Evolutionary conservation across 1,284 basidiomycete genomes (phyloP).

Genomic region (Puccinia horiana): DNA sequence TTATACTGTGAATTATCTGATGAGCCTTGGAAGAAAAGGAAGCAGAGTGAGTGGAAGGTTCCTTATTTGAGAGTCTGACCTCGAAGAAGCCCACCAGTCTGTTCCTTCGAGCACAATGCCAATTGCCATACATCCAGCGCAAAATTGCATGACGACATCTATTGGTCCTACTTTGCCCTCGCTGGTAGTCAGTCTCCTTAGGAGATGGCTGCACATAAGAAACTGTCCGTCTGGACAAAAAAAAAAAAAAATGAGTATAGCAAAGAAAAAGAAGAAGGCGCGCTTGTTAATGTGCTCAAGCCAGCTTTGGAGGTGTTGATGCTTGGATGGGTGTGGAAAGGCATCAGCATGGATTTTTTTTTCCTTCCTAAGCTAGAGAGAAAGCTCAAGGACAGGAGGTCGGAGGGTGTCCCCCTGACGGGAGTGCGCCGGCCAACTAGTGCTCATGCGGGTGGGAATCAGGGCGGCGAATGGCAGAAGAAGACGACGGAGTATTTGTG

Average conservation of each 20-base stretch:
- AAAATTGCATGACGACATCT: constrained; percentile 3
- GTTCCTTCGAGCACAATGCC: neutral
- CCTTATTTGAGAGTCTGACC: constrained; percentile 17
- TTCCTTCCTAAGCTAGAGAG: neutral
- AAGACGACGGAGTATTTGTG: neutral
- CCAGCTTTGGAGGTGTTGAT: neutral
- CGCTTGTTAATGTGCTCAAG: neutral
- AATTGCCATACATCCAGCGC: neutral
- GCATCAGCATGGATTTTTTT: neutral
- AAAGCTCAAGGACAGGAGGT: neutral
- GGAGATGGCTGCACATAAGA: constrained; percentile 11
- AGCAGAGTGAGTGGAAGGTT: neutral
- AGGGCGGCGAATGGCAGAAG: neutral
- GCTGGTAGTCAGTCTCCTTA: no score
- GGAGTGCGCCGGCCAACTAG: neutral
- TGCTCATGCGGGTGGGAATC: neutral
- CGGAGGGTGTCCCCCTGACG: neutral
- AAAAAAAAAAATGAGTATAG: neutral
- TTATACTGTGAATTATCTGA: neutral
- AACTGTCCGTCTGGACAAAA: neutral
- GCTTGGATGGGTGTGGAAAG: constrained; percentile 12
- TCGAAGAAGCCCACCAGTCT: neutral
- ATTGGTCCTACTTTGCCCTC: neutral
- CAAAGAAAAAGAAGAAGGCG: neutral
- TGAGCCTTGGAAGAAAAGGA: neutral